Percentiles rank a stretch among this genome's conserved stretches.
Evolutionary conservation across 148 eudicot genomes (phyloP).

Genomic region (Persicaria maculosa): DNA sequence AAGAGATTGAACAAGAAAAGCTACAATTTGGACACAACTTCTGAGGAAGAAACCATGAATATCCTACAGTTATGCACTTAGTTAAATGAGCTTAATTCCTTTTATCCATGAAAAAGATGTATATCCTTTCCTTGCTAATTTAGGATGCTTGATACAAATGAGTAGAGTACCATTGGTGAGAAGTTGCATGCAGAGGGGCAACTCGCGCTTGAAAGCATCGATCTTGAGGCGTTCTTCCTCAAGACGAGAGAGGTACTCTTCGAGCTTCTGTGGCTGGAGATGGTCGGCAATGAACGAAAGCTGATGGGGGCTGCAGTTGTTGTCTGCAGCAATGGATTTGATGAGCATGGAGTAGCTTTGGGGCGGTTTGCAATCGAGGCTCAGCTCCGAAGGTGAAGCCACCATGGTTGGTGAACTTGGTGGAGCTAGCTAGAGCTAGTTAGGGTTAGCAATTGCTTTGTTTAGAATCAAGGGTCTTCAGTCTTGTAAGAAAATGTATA

Average conservation of each 20-base stretch:
- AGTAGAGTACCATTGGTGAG: constrained; percentile 63
- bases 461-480: not conserved
- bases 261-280: constrained; percentile 38
- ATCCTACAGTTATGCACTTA: too few relatives aligned
- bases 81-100: not conserved
- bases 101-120: not conserved
- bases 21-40: constrained; percentile 9
- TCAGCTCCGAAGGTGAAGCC: constrained; percentile 67
- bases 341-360: constrained; percentile 50
- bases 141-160: not conserved
- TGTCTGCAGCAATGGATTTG: constrained; percentile 29
- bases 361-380: constrained; percentile 63
- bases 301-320: not conserved
- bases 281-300: not conserved
- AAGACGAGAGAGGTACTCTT: constrained; percentile 66
- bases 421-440: not conserved
- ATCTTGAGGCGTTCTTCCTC: constrained; percentile 94
- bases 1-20: constrained; percentile 9
- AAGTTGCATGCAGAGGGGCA: constrained; percentile 95
- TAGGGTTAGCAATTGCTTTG: not conserved
- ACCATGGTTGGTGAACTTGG: constrained; percentile 25
- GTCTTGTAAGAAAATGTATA: constrained; percentile 7
- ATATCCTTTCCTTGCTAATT: not conserved
- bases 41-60: not conserved
- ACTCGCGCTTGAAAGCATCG: constrained; percentile 95